Base-by-base conservation (phyloP, 2,329 filamentous ascomycete species). In the Neofusicoccum laricinum region DNA sequence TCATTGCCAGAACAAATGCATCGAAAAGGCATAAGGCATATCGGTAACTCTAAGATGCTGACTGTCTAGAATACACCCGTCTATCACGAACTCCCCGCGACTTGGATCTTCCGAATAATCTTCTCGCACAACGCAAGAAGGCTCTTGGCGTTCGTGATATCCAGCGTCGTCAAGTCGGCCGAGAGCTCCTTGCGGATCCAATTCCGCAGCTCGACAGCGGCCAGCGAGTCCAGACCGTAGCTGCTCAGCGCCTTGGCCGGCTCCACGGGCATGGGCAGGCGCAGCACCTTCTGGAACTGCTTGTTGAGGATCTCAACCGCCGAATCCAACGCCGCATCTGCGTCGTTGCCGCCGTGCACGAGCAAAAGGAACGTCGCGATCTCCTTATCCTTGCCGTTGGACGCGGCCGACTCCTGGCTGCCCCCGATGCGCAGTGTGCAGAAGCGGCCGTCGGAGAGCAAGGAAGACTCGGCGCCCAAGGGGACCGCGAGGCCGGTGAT, bases 181-280 rank as follows among this genome's bases (percentile, higher is more conserved):
- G 72, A 72, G 4, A 81, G 67, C 4, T 67, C 67, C 64, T 73
- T 71, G 34, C 69, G 73, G 53, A 76, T 71, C 79, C 78, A 80
- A 19, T 69, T 72, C 0, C 78, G 70, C 38, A 81, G 67, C 64
- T 81, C 78, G 3, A 80, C 70, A 0, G 68, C 71, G 38, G 75
- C 69, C 3, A 77, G 57, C 12, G 70, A 72, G 50, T 77, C 75
- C n/a, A 77, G 34, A 0, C 74, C 73, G 19, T 75, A 59, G 48
- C 72, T 67, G 19, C 63, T 57, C 14, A 74, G 50, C 4, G 41
- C n/a, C 32, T 63, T 8, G 2, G 25, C 21, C 1, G 65, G 62
- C 21, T 73, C 65, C 6, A 71, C 4, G 15, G 62, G 45, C 32
- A 64, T 53, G 19, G 36, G 17, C 4, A 51, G 25, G 10, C 48